A percentile compares a stretch with the other conserved stretches of the same genome.
phyloP scores from a whole-genome alignment of 257 asterid species.

The Ballota nigra region DNA sequence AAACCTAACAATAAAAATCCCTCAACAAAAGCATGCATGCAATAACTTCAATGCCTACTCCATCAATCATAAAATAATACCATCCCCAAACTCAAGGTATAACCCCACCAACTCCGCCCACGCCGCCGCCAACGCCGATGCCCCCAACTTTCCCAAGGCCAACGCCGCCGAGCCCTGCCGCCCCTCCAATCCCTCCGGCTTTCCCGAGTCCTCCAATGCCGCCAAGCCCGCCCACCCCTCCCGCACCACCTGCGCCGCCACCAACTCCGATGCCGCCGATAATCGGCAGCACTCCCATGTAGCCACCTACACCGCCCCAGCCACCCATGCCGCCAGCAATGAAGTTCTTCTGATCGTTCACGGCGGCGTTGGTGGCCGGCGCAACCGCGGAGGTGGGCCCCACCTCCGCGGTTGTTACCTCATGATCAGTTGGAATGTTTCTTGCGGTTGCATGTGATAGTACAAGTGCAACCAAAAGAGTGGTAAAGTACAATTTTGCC shows the following conservation, averaged over 20 bases:
- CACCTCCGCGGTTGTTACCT: constrained; percentile 26
- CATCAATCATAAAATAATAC: neutral
- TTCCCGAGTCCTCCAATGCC: constrained; percentile 34
- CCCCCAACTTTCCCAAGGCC: constrained; percentile 40
- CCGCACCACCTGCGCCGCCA: constrained; percentile 42
- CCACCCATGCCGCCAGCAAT: constrained; percentile 62
- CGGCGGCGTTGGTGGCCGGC: constrained; percentile 23
- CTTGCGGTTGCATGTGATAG: constrained; percentile 44
- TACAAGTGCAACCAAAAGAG: constrained; percentile 29
- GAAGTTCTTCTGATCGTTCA: constrained; percentile 58
- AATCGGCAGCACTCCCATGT: constrained; percentile 44
- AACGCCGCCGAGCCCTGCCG: constrained; percentile 34
- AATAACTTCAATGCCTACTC: neutral
- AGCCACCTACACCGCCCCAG: constrained; percentile 53
- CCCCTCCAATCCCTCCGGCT: constrained; percentile 47
- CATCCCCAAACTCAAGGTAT: constrained; percentile 17
- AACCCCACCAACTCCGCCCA: constrained; percentile 39
- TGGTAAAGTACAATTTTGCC: constrained; percentile 33
- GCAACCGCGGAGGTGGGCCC: too few relatives aligned
- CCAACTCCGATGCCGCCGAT: constrained; percentile 41
- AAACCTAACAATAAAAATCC: neutral
- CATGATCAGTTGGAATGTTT: constrained; percentile 31
- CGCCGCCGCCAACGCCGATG: constrained; percentile 38
- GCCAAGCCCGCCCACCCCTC: constrained; percentile 43
- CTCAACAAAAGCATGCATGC: neutral